Base-by-base conservation (phyloP, 2,329 filamentous ascomycete species). In the Alternaria sp. region DNA sequence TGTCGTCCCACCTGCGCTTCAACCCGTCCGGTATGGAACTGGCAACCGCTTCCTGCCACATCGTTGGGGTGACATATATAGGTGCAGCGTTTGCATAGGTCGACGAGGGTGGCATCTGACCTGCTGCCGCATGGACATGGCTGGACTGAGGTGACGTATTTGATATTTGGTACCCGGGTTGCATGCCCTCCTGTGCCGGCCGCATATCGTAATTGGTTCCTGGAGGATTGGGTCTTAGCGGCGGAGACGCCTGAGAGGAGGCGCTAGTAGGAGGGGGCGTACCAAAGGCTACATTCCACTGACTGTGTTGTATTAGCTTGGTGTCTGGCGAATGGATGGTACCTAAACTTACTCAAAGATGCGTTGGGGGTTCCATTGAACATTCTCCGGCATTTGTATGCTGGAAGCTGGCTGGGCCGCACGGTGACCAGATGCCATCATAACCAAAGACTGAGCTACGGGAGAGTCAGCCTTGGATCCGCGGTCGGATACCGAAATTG, bases 261-360 rank as follows among this genome's bases (percentile, higher is more conserved):
- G 77, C 72, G 71, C 74, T 79, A 61, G 78, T 79, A 59, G 78
- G 71, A 69, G 79, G 75, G 72, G 80, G 75, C 78, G 89, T 91
- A 83, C 93, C 92, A 82, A 97, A 98, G 67, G 94, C 94, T 74
- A 91, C 89, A 79, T 96, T 94, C 94, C 94, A 98, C 83, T 97
- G 93, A 79, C 94, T 96, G 72, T 51, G 7, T 16, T 7, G 58
- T 14, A 43, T 74, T 71, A 73, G 69, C 54, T 22, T 32, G 6
- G 16, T 14, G 5, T n/a, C 28, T 30, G 22, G 22, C 2, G 4
- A 43, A 30, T 43, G 18, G 5, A 4, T 8, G 16, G 28, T 16
- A 16, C 22, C 16, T 42, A 1, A 34, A 86, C 92, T 85, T 86
- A 96, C 93, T 94, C 92, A 85, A 96, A 94, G 67, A 97, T 93